These are phyloP conservation scores for Cruciata laevipes DNA, from an alignment of 257 asterid species.

Conservation along the genomic window DNA sequence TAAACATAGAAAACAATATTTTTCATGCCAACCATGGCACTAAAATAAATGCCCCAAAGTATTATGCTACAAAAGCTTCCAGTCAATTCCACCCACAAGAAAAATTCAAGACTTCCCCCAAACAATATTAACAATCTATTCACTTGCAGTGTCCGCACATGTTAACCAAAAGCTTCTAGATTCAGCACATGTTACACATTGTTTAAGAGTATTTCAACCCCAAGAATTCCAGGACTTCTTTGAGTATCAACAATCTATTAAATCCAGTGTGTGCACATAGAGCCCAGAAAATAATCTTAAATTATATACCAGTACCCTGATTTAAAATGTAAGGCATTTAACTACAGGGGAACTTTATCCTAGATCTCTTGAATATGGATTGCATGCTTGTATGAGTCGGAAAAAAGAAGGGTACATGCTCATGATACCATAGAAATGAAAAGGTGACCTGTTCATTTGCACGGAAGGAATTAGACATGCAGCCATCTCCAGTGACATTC, in stretches of 20 bases:
- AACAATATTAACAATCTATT: not conserved
- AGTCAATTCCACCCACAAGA: not conserved
- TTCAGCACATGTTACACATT: too few species aligned
- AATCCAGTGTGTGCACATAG: not conserved
- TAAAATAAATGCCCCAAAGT: not conserved
- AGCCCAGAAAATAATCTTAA: not conserved
- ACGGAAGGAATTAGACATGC: constrained; percentile 81
- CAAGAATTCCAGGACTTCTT: too few species aligned
- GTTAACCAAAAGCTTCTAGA: not conserved
- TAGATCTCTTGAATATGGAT: not conserved
- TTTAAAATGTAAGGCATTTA: not conserved
- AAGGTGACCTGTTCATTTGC: constrained; percentile 81
- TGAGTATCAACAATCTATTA: not conserved
- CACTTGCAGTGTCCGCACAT: not conserved
- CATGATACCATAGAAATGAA: constrained; percentile 20
- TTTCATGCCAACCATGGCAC: not conserved
- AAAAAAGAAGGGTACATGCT: not conserved
- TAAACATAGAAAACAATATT: constrained; percentile 2
- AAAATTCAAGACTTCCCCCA: not conserved
- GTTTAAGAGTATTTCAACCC: not conserved
- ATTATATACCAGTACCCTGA: not conserved
- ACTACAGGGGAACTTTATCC: not conserved
- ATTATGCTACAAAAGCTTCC: not conserved
- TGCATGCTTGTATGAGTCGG: not conserved
- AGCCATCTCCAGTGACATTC: constrained; percentile 71